Percentiles rank a stretch among this genome's conserved stretches.
Conservation (phyloP, 768 basidiomycete species). For the Russula dissimulans region DNA sequence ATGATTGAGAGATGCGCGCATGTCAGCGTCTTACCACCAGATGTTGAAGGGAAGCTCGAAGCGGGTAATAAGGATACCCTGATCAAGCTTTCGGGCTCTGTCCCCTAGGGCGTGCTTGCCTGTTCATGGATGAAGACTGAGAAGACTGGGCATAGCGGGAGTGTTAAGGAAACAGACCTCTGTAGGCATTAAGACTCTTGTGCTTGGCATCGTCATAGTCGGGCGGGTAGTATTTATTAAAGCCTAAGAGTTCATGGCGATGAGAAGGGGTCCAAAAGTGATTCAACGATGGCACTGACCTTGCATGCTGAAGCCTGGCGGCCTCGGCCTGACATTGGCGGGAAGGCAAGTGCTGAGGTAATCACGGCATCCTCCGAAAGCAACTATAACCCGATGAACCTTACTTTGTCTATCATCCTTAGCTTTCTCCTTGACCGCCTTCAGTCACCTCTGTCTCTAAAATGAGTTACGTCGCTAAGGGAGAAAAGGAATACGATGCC, state of each 20-base stretch:
- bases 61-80: conserved; percentile 90
- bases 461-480: conserved; percentile 99
- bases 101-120: conserved; percentile 93
- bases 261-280: not conserved
- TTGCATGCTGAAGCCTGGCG: conserved; percentile 30
- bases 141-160: not conserved
- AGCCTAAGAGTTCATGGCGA: conserved; percentile 32
- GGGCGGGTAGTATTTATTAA: conserved; percentile 75
- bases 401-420: conserved; percentile 9
- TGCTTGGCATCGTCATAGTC: conserved; percentile 66
- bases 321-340: not conserved
- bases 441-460: conserved; percentile 29
- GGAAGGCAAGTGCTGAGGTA: not conserved
- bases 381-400: conserved; percentile 1
- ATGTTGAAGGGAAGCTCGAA: conserved; percentile 97
- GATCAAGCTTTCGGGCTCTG: conserved; percentile 89
- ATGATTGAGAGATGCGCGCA: not conserved
- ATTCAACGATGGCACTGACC: conserved; percentile 23
- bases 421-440: conserved; percentile 32
- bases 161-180: conserved; percentile 36
- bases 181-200: conserved; percentile 60
- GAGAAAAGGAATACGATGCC: conserved; percentile 96
- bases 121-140: conserved; percentile 24
- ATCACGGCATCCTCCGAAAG: conserved; percentile 3
- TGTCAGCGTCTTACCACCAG: conserved; percentile 58